Percentiles rank a stretch among this genome's conserved stretches.
Conservation (phyloP, 257 asterid genomes). For the Scutellaria barbata region DNA sequence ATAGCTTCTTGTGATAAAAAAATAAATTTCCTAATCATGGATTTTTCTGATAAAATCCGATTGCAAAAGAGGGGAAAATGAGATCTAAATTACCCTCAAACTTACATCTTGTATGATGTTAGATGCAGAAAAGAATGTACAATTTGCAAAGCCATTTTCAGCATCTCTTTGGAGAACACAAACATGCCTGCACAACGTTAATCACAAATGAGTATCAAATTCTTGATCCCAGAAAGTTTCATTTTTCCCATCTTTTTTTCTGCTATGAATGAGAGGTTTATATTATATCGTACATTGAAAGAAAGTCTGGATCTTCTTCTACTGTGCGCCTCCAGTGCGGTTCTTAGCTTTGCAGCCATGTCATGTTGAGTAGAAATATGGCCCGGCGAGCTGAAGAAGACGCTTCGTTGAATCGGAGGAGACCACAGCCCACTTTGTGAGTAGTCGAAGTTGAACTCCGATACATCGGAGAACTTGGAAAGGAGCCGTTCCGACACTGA, state of each 20-base stretch:
- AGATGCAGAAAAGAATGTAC: slow-evolving; percentile 1
- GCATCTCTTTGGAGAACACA: slow-evolving; percentile 81
- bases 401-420: slow-evolving; percentile 69
- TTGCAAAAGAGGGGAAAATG: not conserved
- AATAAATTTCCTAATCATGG: not conserved
- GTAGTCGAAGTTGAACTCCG: slow-evolving; percentile 76
- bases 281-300: slow-evolving; percentile 46
- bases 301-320: slow-evolving; percentile 49
- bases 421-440: slow-evolving; percentile 83
- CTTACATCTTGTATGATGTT: not conserved
- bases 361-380: slow-evolving; percentile 47
- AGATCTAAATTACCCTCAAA: not conserved
- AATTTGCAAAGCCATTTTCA: slow-evolving; percentile 30
- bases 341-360: slow-evolving; percentile 55
- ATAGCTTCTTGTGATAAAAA: too few species aligned
- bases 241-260: slow-evolving; percentile 12
- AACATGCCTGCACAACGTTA: slow-evolving; percentile 62
- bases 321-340: slow-evolving; percentile 47
- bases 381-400: slow-evolving; percentile 60
- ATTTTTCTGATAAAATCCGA: not conserved
- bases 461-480: slow-evolving; percentile 61
- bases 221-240: not conserved
- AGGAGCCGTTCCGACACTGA: slow-evolving; percentile 73
- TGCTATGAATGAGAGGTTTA: not conserved
- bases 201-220: not conserved